Evolutionary conservation across 139 green algal genomes (phyloP), one percentile per base, ranked within the genome.

Genomic region (Coelastrella sp.): DNA sequence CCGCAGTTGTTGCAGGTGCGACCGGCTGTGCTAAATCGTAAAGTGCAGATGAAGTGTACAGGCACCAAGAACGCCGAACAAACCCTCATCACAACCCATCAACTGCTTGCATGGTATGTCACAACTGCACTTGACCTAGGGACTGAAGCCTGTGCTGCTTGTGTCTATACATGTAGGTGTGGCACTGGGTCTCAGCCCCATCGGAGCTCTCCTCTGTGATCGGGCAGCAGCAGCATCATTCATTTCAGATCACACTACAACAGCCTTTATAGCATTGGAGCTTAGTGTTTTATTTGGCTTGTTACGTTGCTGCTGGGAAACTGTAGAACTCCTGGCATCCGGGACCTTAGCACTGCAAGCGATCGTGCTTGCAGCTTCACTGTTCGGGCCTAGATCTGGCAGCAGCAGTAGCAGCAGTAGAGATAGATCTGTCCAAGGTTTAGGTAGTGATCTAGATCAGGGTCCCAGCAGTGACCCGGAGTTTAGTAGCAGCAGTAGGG

Each of bases 341-440:
- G 79, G 61, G 4, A 93, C 90, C 16, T 77, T 93, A 4, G 78
- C 80, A 23, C 10, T 93, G 75, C 86, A 91, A 61, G 85, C 81
- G 3, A 23, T 93, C 20, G 90, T 93, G 3, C 85, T 93, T 4
- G 90, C 85, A 4, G 66, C 90, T n/a, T 93, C 90, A 5, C 90
- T 93, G 14, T 86, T 91, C 58, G 80, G 66, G 4, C 59, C 17
- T 5, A 56, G 47, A 20, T 8, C 14, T 17, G n/a, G 73, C 58
- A 76, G 14, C 85, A 90, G 85, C 73, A 90, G 73, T 22, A 84
- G 85, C 83, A 76, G 68, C 54, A 59, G 83, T 23, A 76, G 68
- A 6, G 7, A 76, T 76, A 22, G 68, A 32, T 5, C 16, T 5
- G 68, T 76, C 6, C 16, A 47, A 76, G 68, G 68, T 76, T 76